Conservation (phyloP, 495 filamentous ascomycete species). For the Penicillium ucsense region DNA sequence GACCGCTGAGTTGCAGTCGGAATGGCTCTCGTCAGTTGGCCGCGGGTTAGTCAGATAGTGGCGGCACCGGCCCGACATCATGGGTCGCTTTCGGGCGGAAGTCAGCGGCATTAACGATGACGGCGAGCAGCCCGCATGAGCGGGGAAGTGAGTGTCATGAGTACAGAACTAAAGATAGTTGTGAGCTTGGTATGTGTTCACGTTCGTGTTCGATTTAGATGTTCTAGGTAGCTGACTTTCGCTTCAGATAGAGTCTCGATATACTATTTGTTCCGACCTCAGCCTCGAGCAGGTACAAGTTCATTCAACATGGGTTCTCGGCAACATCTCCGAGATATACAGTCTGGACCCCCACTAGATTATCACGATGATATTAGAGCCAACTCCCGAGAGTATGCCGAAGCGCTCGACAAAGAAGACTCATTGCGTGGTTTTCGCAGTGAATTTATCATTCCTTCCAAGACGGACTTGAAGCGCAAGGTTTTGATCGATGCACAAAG, state of each 20-base stretch:
- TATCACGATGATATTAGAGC: constrained; percentile 32
- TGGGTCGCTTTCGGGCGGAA: constrained; percentile 5
- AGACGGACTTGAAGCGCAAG: constrained; percentile 62
- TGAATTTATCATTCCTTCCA: constrained; percentile 81
- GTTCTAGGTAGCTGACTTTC: no score
- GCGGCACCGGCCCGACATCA: constrained; percentile 15
- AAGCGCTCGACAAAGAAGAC: constrained; percentile 59
- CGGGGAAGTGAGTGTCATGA: constrained; percentile 2
- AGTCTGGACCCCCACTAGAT: constrained; percentile 22
- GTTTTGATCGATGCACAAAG: constrained; percentile 36
- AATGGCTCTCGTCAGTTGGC: constrained; percentile 7
- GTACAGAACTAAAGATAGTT: no score
- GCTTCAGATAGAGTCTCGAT: no score
- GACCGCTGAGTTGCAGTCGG: no score
- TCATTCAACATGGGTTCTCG: constrained; percentile 17
- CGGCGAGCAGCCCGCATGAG: constrained; percentile 7
- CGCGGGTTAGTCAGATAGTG: constrained; percentile 22
- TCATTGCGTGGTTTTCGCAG: constrained; percentile 53
- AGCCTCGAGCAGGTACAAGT: no score
- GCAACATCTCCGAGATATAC: constrained; percentile 22
- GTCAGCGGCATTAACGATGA: constrained; percentile 15
- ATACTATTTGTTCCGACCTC: no score
- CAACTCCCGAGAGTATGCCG: constrained; percentile 46
- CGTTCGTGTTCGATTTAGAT: no score
- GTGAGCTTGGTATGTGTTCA: no score